These are phyloP conservation scores for Ceratobasidium sp. DNA, from an alignment of 1,284 basidiomycete species.

Conservation along the genomic window DNA sequence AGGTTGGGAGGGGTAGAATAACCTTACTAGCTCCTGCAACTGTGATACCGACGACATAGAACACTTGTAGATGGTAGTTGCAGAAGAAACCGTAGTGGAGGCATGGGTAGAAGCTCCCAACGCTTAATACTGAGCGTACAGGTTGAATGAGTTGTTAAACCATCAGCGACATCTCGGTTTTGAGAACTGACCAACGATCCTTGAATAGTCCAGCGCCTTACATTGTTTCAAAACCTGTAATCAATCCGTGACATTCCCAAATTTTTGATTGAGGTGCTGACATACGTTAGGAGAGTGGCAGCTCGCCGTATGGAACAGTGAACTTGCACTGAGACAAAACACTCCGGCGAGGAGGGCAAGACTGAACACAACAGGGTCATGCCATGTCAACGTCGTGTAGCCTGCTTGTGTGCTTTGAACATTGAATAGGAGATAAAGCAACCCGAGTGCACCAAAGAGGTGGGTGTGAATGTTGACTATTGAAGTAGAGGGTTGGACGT, in stretches of 20 bases:
- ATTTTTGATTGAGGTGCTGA: slow-evolving; percentile 47
- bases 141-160: slow-evolving; percentile 50
- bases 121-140: slow-evolving; percentile 64
- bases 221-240: slow-evolving; percentile 59
- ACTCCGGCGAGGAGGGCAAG: slow-evolving; percentile 78
- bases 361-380: slow-evolving; percentile 71
- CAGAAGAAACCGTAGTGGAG: slow-evolving; percentile 74
- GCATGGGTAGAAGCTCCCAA: slow-evolving; percentile 38
- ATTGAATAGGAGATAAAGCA: slow-evolving; percentile 68
- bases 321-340: slow-evolving; percentile 78
- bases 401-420: slow-evolving; percentile 60
- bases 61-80: slow-evolving; percentile 61
- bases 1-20: slow-evolving; percentile 42
- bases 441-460: slow-evolving; percentile 77
- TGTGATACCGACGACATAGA: slow-evolving; percentile 67
- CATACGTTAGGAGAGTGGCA: slow-evolving; percentile 77
- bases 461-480: slow-evolving; percentile 93
- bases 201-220: slow-evolving; percentile 73
- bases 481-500: background rate
- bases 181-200: slow-evolving; percentile 65
- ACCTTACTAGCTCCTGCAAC: slow-evolving; percentile 70
- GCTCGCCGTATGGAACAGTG: slow-evolving; percentile 78
- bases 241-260: slow-evolving; percentile 45
- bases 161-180: slow-evolving; percentile 16
- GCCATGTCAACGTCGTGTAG: slow-evolving; percentile 65